Base-by-base conservation (phyloP, 148 eudicot genomes). In the Persicaria maculosa region DNA sequence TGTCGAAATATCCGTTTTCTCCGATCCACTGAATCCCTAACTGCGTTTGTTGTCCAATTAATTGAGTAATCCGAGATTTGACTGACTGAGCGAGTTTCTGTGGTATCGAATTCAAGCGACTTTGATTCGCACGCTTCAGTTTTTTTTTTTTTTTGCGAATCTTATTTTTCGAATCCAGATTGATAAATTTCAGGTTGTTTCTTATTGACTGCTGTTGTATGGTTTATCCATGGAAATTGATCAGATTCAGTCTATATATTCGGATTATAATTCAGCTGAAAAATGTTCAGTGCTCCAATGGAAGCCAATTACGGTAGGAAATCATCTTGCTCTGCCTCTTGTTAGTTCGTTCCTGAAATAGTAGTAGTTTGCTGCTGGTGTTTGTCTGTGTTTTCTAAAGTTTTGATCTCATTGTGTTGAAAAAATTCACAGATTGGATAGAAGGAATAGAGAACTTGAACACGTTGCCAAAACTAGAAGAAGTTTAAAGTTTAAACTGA, bases 21-120 rank as follows among this genome's bases (percentile, higher is more conserved):
- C 70, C 47, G 46, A 43, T 43, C 70, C 9, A 40, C 70, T 65
- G 70, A 65, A 65, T 65, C 47, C 68, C 70, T 65, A 43, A 12
- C 5, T 20, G 46, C 6, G 19, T 65, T 65, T 14, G 70, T 36
- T 65, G 70, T 40, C 43, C 44, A 4, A 40, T 65, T 40, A 65
- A 43, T 40, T 65, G 46, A 65, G 46, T 15, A 40, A 11, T 5
- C 8, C 43, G 17, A 31, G 6, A 15, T 64, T 64, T 15, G 69
- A 64, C 15, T 15, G 70, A 65, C 43, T 15, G 4, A 65, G 46
- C 70, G 46, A 65, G n/a, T 65, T 65, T 15, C 45, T 65, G 17
- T 15, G 14, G 1, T 57, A 40, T 14, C 17, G 47, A 36, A 65
- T 16, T 40, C 70, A 43, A 40, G 15, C 70, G 47, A 40, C 17